These are phyloP conservation scores for Blyttiomyces sp. DNA, from an alignment of 371 early-diverging fungal genomes.

Conservation along the genomic window DNA sequence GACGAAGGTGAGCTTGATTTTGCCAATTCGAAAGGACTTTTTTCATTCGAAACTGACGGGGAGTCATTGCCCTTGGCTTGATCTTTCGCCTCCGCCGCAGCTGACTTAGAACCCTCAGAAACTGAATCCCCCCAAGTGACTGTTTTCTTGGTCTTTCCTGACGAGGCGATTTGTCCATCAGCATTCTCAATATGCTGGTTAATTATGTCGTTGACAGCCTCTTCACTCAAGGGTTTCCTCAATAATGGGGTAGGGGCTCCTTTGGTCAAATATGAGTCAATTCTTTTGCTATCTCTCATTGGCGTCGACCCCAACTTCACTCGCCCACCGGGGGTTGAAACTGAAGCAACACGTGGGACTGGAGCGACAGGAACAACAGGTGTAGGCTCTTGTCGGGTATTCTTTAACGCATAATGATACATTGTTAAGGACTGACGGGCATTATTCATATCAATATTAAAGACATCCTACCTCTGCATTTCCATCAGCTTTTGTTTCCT, in stretches of 20 bases:
- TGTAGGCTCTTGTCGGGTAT: too few species aligned
- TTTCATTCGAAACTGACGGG: not conserved
- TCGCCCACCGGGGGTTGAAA: constrained; percentile 2
- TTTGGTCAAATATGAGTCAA: not conserved
- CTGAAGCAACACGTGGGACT: not conserved
- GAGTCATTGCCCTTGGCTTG: not conserved
- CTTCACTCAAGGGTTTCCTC: not conserved
- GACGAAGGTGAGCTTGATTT: too few species aligned
- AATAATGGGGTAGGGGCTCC: not conserved
- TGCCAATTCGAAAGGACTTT: too few species aligned
- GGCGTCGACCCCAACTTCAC: constrained; percentile 1
- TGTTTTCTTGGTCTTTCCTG: too few species aligned
- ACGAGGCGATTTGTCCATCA: not conserved
- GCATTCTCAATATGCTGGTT: not conserved
- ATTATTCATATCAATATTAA: too few species aligned
- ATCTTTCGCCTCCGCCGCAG: not conserved
- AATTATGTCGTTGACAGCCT: not conserved
- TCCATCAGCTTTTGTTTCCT: too few species aligned
- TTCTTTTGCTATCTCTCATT: not conserved
- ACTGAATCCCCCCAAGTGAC: too few species aligned
- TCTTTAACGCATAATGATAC: too few species aligned
- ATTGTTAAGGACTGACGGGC: too few species aligned
- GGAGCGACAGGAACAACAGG: too few species aligned
- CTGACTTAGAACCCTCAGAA: too few species aligned
- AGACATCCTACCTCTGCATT: too few species aligned